Evolutionary conservation across 1,284 basidiomycete species (phyloP), one percentile per base, ranked within the genome.

Genomic region (Sanghuangporus weigelae): DNA sequence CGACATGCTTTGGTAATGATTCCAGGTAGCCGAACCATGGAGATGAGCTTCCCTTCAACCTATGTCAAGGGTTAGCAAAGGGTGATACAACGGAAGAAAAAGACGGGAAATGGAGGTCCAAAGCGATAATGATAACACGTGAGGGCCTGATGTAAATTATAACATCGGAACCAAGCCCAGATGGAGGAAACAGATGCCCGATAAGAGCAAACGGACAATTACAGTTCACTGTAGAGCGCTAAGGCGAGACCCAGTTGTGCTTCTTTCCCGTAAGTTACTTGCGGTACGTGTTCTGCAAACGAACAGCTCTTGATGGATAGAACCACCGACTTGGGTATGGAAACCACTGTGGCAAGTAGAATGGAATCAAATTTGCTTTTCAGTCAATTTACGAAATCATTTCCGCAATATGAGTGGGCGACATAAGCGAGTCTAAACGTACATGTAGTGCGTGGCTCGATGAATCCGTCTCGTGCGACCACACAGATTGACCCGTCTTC

Each of bases 1-100:
- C 81, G 21, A 86, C 81, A 4, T 73, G 70, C 48, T 74, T 71
- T 57, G 63, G 66, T 7, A 93, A 77, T 12, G 86, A 86, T 68
- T 85, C 81, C 12, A 93, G 69, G 73, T 92, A 93, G 48, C 81
- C 83, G 68, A 73, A 77, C 88, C 89, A 93, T 58, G 75, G 76
- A 5, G 90, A 92, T 36, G 64, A 59, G 26, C 68, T 55, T 23
- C 78, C 79, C 57, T 70, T 74, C 39, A 74, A 73, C 71, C 77
- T 81, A 53, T 31, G 35, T n/a, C 36, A 35, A 57, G 42, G 35
- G 31, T 54, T 8, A 57, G 39, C 44, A 40, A 39, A 11, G 51
- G 35, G 44, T 35, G 44, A 19, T 35, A 42, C 35, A 38, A n/a
- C 14, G 39, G n/a, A 7, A 44, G 48, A 40, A 19, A 31, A 44